Evolutionary conservation across 345 rosid genomes (phyloP).

Genomic region (Populus simonii): DNA sequence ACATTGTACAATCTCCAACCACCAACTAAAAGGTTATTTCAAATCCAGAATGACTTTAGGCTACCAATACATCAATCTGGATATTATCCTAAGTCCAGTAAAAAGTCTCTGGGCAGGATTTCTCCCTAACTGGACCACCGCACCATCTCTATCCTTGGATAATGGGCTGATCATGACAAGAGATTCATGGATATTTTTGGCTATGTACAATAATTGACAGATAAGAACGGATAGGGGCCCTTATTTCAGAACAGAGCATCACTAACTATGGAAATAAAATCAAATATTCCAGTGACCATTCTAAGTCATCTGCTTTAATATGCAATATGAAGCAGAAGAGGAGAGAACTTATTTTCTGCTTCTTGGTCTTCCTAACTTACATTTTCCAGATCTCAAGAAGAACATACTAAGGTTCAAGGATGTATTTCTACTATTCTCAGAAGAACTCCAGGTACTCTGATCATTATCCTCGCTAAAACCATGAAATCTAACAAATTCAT

Average conservation of each 20-base stretch:
- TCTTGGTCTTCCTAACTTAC: background rate
- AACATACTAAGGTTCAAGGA: background rate
- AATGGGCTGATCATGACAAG: background rate
- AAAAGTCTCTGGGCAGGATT: background rate
- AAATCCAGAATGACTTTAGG: background rate
- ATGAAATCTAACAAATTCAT: background rate
- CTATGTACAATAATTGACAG: too few relatives aligned
- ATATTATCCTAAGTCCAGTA: background rate
- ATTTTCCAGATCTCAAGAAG: background rate
- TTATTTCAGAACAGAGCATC: too few relatives aligned
- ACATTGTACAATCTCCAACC: background rate
- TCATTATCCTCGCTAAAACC: background rate
- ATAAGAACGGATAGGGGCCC: too few relatives aligned
- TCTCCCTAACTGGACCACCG: background rate
- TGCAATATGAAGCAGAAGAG: too few relatives aligned
- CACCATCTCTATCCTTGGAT: background rate
- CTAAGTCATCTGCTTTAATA: too few relatives aligned
- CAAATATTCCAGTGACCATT: too few relatives aligned
- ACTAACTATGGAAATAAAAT: too few relatives aligned
- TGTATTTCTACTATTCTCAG: background rate
- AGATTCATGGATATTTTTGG: too few relatives aligned
- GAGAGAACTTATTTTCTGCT: too few relatives aligned
- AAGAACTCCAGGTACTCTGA: background rate
- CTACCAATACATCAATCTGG: background rate
- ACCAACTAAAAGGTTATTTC: background rate